These are phyloP conservation scores for Mentha longifolia DNA, from an alignment of 257 asterid genomes.

Conservation along the genomic window DNA sequence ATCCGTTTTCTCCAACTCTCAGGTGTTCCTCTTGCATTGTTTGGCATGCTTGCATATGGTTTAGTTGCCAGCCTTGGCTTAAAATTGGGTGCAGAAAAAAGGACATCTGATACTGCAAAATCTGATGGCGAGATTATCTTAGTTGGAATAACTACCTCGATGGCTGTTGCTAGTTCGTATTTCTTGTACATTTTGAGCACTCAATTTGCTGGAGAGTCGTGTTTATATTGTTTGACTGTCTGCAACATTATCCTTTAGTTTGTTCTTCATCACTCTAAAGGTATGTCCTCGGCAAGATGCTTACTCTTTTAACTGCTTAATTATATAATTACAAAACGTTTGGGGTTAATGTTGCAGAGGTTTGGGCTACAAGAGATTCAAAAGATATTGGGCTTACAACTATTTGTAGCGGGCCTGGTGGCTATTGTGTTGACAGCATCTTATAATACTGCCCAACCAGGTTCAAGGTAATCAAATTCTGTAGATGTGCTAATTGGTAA, in stretches of 20 bases:
- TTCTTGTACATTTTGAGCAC: constrained; percentile 84
- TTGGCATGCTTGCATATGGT: constrained; percentile 95
- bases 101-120: constrained; percentile 50
- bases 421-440: constrained; percentile 69
- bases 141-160: constrained; percentile 74
- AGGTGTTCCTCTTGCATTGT: constrained; percentile 91
- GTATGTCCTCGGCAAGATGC: constrained; percentile 42
- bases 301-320: constrained; percentile 26
- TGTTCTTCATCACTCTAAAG: constrained; percentile 74
- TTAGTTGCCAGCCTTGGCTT: constrained; percentile 68
- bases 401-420: constrained; percentile 67
- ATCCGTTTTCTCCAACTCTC: constrained; percentile 40
- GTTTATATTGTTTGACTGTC: constrained; percentile 85
- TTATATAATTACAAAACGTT: constrained; percentile 41
- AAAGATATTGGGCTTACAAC: constrained; percentile 65
- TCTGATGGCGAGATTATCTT: constrained; percentile 57
- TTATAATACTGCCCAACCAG: constrained; percentile 54
- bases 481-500: constrained; percentile 5
- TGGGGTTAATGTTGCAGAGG: constrained; percentile 42
- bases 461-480: constrained; percentile 55
- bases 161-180: constrained; percentile 94
- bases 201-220: constrained; percentile 72
- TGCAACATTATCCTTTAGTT: constrained; percentile 72
- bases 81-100: constrained; percentile 54
- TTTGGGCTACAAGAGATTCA: constrained; percentile 58